Evolutionary conservation across 1,139 yeast genomes (phyloP).

Genomic region (Nematodospora anomalae): DNA sequence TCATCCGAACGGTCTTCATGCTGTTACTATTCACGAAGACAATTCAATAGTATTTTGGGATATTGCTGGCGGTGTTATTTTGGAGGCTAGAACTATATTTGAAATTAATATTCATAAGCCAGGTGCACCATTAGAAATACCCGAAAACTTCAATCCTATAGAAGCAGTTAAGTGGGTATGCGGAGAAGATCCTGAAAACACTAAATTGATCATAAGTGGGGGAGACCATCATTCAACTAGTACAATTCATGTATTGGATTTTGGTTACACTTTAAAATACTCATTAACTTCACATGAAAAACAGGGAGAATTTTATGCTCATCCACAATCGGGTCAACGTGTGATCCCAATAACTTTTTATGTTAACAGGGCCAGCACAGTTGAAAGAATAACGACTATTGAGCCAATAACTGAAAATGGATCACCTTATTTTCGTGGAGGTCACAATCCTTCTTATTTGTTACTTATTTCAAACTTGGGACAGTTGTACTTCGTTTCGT

Average conservation of each 20-base stretch:
- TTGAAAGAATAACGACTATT: slow-evolving; percentile 29
- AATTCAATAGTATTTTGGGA: slow-evolving; percentile 94
- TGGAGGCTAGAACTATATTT: slow-evolving; percentile 72
- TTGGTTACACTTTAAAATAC: slow-evolving; percentile 79
- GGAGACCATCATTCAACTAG: slow-evolving; percentile 56
- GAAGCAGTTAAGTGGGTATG: slow-evolving; percentile 67
- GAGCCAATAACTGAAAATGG: slow-evolving; percentile 35
- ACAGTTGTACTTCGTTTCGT: slow-evolving; percentile 33
- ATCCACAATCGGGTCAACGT: slow-evolving; percentile 51
- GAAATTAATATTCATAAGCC: slow-evolving; percentile 67
- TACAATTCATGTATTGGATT: slow-evolving; percentile 65
- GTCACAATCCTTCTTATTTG: slow-evolving; percentile 65
- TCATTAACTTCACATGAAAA: slow-evolving; percentile 79
- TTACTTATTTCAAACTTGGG: slow-evolving; percentile 63
- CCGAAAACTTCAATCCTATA: slow-evolving; percentile 31
- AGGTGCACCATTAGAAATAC: slow-evolving; percentile 25
- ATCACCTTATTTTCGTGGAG: slow-evolving; percentile 66
- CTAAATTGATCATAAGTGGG: slow-evolving; percentile 71
- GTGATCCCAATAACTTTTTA: slow-evolving; percentile 32
- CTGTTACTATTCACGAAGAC: slow-evolving; percentile 76
- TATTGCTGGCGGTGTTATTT: slow-evolving; percentile 66
- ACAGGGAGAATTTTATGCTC: slow-evolving; percentile 74
- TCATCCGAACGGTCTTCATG: slow-evolving; percentile 92
- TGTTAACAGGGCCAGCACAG: slow-evolving; percentile 12
- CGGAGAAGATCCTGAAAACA: slow-evolving; percentile 75